phyloP scores from a whole-genome alignment of 2,329 filamentous ascomycete genomes.

The Pyricularia pennisetigena region DNA sequence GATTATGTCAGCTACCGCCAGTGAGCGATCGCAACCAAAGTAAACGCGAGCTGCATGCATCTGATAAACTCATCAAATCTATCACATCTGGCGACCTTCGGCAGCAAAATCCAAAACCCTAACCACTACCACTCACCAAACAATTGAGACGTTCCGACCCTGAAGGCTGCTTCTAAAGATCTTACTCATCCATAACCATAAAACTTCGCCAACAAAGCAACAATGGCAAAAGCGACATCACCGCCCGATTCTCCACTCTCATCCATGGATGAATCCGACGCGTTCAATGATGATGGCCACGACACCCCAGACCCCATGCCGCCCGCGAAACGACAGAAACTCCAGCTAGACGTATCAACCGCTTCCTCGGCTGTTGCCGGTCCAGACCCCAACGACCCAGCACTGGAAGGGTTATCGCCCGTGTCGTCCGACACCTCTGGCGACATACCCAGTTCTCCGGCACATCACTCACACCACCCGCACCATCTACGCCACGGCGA shows the following conservation, averaged over 20 bases:
- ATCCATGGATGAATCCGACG: conserved; percentile 34
- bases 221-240: conserved; percentile 9
- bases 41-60: not conserved
- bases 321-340: conserved; percentile 37
- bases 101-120: not conserved
- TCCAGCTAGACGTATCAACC: conserved; percentile 29
- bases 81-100: not conserved
- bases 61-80: not conserved
- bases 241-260: conserved; percentile 36
- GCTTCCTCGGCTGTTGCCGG: conserved; percentile 34
- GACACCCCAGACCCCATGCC: conserved; percentile 28
- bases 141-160: not conserved
- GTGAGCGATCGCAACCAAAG: not conserved
- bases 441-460: conserved; percentile 59
- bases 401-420: conserved; percentile 52
- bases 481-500: conserved; percentile 39
- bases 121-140: not conserved
- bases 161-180: not conserved
- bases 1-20: not conserved
- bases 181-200: not conserved
- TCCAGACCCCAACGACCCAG: conserved; percentile 31
- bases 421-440: conserved; percentile 88
- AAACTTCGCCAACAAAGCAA: not conserved
- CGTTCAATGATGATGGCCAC: conserved; percentile 34
- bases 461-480: conserved; percentile 41